Evolutionary conservation across 371 early-diverging fungal genomes (phyloP).

Genomic region (Circinella umbellata): DNA sequence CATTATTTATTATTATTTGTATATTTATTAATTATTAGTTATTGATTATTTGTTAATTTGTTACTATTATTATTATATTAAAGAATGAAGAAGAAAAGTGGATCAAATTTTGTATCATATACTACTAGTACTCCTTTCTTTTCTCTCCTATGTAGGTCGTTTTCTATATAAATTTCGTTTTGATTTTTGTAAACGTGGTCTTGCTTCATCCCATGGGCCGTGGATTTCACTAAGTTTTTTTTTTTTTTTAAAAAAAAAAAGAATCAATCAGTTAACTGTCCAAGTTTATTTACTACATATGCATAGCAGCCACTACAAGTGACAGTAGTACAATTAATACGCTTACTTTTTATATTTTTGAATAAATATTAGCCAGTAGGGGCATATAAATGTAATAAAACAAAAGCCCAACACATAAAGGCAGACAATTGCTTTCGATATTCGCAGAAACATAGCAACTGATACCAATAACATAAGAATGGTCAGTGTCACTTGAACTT

Average conservation of each 20-base stretch:
- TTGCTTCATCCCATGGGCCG: slow-evolving; percentile 97
- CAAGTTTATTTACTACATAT: too few relatives aligned
- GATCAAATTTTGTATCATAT: not conserved
- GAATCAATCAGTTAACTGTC: too few relatives aligned
- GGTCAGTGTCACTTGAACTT: slow-evolving; percentile 66
- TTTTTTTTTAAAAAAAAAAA: too few relatives aligned
- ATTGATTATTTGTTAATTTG: too few relatives aligned
- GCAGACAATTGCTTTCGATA: slow-evolving; percentile 73
- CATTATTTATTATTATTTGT: too few relatives aligned
- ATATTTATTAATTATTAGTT: too few relatives aligned
- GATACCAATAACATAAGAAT: slow-evolving; percentile 65
- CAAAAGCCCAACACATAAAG: slow-evolving; percentile 70
- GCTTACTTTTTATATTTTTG: slow-evolving; percentile 94
- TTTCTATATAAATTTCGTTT: slow-evolving; percentile 41
- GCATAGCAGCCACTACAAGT: too few relatives aligned
- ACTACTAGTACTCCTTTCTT: not conserved
- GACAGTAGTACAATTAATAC: too few relatives aligned
- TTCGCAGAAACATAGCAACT: slow-evolving; percentile 63
- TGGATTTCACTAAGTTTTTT: slow-evolving; percentile 76
- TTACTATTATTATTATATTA: too few relatives aligned
- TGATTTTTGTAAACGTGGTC: slow-evolving; percentile 66
- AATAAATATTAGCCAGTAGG: slow-evolving; percentile 89
- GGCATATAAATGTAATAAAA: slow-evolving; percentile 87
- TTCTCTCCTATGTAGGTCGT: slow-evolving; percentile 12
- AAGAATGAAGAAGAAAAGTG: too few relatives aligned